A percentile compares a stretch with the other conserved stretches of the same genome.
phyloP scores from a whole-genome alignment of 176 grass and related monocot genomes.

The Alloteropsis semialata region DNA sequence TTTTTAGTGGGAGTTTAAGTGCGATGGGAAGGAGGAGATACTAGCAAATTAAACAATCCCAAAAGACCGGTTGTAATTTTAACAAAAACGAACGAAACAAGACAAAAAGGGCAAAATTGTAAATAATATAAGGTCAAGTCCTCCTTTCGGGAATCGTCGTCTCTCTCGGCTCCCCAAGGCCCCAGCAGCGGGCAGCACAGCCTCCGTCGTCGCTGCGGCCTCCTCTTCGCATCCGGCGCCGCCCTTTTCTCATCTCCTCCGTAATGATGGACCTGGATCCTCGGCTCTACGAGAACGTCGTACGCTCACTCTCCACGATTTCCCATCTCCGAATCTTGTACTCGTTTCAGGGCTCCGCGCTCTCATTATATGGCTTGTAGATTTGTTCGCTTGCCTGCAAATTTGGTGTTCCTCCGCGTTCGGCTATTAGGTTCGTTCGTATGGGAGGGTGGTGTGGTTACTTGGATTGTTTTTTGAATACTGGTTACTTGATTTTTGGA shows the following conservation, averaged over 20 bases:
- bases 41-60: no score
- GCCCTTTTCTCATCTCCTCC: neutral
- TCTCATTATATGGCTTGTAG: neutral
- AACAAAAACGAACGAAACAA: neutral
- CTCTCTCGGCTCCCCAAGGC: neutral
- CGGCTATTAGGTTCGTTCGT: neutral
- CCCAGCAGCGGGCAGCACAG: neutral
- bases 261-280: conserved; percentile 86
- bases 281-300: conserved; percentile 71
- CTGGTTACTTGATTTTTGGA: neutral
- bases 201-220: neutral
- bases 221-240: conserved; percentile 19
- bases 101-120: neutral
- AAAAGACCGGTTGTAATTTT: no score
- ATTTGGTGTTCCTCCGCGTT: neutral
- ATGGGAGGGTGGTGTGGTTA: neutral
- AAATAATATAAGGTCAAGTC: conserved; percentile 24
- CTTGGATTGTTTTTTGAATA: neutral
- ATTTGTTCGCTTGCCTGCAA: neutral
- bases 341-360: neutral
- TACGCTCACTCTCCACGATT: conserved; percentile 17
- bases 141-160: neutral
- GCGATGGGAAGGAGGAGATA: no score
- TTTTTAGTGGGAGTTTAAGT: no score
- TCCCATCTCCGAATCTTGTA: neutral